phyloP scores from a whole-genome alignment of 2,329 filamentous ascomycete species.

The Didymella sp. region DNA sequence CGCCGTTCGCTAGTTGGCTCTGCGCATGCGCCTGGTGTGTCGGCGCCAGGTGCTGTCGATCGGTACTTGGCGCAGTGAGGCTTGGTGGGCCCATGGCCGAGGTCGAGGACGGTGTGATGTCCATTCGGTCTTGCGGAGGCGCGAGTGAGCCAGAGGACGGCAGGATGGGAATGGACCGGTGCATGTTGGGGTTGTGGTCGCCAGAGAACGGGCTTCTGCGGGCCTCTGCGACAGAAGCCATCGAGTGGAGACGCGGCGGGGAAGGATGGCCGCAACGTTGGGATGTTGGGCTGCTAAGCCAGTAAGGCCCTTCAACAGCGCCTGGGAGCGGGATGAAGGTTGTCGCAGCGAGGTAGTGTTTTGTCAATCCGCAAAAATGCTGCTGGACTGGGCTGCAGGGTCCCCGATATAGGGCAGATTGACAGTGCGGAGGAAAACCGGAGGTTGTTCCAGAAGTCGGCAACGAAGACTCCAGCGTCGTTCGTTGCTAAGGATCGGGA shows the following conservation, averaged over 20 bases:
- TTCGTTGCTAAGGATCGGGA: conserved; percentile 8
- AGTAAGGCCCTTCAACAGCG: conserved; percentile 7
- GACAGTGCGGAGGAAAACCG: conserved; percentile 11
- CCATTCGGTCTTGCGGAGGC: conserved; percentile 61
- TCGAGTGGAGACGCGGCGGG: conserved; percentile 30
- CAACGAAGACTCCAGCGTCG: conserved; percentile 4
- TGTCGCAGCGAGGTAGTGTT: conserved; percentile 8
- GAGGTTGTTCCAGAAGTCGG: conserved; percentile 14
- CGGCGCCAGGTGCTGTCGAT: conserved; percentile 48
- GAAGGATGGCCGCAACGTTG: conserved; percentile 21
- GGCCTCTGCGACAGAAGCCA: conserved; percentile 56
- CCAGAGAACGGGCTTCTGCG: conserved; percentile 57
- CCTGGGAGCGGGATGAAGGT: conserved; percentile 4
- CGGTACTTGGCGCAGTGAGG: conserved; percentile 58
- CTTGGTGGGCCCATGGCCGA: conserved; percentile 58
- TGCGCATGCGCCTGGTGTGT: conserved; percentile 21
- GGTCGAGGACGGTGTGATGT: conserved; percentile 57
- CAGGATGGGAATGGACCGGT: conserved; percentile 61
- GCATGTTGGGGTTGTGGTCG: conserved; percentile 53
- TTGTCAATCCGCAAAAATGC: conserved; percentile 5
- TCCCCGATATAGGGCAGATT: conserved; percentile 14
- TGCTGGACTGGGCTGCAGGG: conserved; percentile 15
- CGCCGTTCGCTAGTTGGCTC: conserved; percentile 31
- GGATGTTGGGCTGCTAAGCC: conserved; percentile 17
- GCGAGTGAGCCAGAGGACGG: conserved; percentile 56